phyloP scores from a whole-genome alignment of 1,284 basidiomycete species.

The Golubevia sp. region DNA sequence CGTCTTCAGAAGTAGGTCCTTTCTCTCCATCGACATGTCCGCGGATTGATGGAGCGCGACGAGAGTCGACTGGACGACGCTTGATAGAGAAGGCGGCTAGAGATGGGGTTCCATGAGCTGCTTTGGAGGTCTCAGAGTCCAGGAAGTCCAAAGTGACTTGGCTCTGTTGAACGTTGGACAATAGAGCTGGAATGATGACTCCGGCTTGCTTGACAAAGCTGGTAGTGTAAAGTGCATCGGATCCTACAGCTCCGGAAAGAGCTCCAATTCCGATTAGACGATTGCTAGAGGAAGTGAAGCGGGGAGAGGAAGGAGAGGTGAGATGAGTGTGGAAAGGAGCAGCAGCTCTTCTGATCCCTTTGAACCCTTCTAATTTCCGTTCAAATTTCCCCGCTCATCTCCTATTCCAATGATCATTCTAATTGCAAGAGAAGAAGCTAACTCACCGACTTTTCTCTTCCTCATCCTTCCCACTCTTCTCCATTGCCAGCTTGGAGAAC shows the following conservation, averaged over 20 bases:
- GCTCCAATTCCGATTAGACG: slow-evolving; percentile 84
- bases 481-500: slow-evolving; percentile 69
- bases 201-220: slow-evolving; percentile 77
- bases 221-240: slow-evolving; percentile 81
- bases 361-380: slow-evolving; percentile 70
- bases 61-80: slow-evolving; percentile 72
- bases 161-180: slow-evolving; percentile 70
- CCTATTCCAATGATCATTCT: too few species aligned
- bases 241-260: slow-evolving; percentile 78
- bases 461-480: slow-evolving; percentile 14
- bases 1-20: slow-evolving; percentile 76
- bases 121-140: slow-evolving; percentile 70
- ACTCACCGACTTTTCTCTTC: slow-evolving; percentile 13
- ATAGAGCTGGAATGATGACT: slow-evolving; percentile 75
- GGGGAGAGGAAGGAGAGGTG: slow-evolving; percentile 4
- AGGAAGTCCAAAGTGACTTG: slow-evolving; percentile 70
- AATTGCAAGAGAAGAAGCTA: too few species aligned
- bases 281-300: slow-evolving; percentile 68
- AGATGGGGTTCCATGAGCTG: slow-evolving; percentile 71
- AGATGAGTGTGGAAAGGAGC: neutral
- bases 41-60: slow-evolving; percentile 83
- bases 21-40: slow-evolving; percentile 83
- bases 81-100: slow-evolving; percentile 76
- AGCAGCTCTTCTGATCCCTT: slow-evolving; percentile 70
- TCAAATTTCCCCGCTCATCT: slow-evolving; percentile 66